Percentiles rank a stretch among this genome's conserved stretches.
Evolutionary conservation across 345 rosid genomes (phyloP).

Genomic region (Acer saccharum): DNA sequence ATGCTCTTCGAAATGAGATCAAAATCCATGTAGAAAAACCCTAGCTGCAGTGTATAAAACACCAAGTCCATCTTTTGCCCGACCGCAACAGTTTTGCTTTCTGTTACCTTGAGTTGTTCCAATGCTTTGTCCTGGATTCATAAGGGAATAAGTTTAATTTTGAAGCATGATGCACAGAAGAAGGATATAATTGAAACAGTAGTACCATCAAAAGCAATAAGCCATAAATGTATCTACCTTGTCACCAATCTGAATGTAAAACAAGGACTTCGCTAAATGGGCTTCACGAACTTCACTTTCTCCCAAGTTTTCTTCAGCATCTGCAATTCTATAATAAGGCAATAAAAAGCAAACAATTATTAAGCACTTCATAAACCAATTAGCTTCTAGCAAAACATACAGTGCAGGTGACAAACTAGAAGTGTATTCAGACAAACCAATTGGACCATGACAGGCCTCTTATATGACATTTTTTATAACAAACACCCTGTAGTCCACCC

Average conservation of each 20-base stretch:
- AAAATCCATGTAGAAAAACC: constrained; percentile 94
- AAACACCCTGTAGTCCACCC: too few relatives aligned
- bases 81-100: constrained; percentile 97
- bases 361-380: not conserved
- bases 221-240: constrained; percentile 50
- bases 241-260: constrained; percentile 81
- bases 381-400: constrained; percentile 1
- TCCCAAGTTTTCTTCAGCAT: constrained; percentile 97
- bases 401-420: not conserved
- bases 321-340: constrained; percentile 70
- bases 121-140: constrained; percentile 78
- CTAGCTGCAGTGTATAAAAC: constrained; percentile 82
- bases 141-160: constrained; percentile 11
- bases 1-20: constrained; percentile 92
- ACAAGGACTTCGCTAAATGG: constrained; percentile 91
- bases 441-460: not conserved
- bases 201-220: constrained; percentile 8
- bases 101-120: constrained; percentile 93
- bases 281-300: constrained; percentile 99
- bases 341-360: constrained; percentile 2
- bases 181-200: constrained; percentile 8
- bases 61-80: constrained; percentile 99
- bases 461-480: not conserved
- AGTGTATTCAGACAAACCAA: not conserved
- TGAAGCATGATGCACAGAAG: constrained; percentile 8